phyloP scores from a whole-genome alignment of 164 flowering plant species.

The Umbilicus rupestris region DNA sequence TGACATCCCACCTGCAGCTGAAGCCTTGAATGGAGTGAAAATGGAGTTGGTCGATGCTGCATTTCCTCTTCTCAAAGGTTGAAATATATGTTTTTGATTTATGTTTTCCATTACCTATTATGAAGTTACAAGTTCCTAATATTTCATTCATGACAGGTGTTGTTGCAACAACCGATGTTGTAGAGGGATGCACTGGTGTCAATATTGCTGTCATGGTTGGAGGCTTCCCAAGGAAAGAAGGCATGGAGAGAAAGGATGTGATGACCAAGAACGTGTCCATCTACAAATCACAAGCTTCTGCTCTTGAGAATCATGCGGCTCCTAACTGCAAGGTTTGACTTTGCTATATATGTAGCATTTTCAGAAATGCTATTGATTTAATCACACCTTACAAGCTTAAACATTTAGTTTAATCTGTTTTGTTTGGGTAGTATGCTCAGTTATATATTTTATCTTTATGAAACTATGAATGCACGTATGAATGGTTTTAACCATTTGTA shows the following conservation, averaged over 20 bases:
- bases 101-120: not conserved
- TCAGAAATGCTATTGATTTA: not conserved
- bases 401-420: not conserved
- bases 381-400: not conserved
- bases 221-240: constrained; percentile 98
- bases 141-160: constrained; percentile 49
- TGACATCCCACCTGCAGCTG: constrained; percentile 89
- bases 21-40: constrained; percentile 90
- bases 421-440: not conserved
- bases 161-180: constrained; percentile 95
- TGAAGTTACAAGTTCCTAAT: not conserved
- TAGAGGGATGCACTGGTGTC: constrained; percentile 97
- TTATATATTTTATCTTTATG: not conserved
- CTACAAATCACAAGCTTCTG: constrained; percentile 96
- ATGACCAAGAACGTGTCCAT: constrained; percentile 95
- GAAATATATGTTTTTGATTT: not conserved
- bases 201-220: constrained; percentile 98
- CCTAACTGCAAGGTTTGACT: constrained; percentile 84
- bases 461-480: not conserved
- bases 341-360: not conserved
- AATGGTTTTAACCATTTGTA: not conserved
- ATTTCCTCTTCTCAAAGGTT: constrained; percentile 91
- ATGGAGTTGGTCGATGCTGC: constrained; percentile 98
- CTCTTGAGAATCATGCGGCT: constrained; percentile 88
- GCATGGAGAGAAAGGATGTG: constrained; percentile 98